Evolutionary conservation across 2,329 filamentous ascomycete species (phyloP).

Genomic region (Alternaria sp.): DNA sequence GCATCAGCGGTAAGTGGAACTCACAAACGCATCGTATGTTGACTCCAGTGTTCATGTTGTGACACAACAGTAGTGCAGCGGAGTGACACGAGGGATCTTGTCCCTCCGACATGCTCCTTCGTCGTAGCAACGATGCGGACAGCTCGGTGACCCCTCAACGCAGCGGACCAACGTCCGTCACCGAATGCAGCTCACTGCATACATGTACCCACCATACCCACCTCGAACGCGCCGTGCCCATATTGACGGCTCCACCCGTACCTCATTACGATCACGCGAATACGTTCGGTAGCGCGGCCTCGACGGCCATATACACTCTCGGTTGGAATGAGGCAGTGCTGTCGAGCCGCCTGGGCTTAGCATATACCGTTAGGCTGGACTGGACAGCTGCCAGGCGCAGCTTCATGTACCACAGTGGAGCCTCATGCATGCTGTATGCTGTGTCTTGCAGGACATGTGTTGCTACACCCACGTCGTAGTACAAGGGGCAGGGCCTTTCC

Average conservation of each 20-base stretch:
- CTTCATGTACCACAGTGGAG: neutral
- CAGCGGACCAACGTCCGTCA: slow-evolving; percentile 4
- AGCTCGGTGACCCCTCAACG: slow-evolving; percentile 1
- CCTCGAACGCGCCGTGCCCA: slow-evolving; percentile 2
- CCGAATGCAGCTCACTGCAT: slow-evolving; percentile 5
- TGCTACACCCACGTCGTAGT: neutral
- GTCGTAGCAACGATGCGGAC: slow-evolving; percentile 3
- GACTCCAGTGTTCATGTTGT: neutral
- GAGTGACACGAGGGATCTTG: neutral
- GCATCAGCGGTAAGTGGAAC: slow-evolving; percentile 10
- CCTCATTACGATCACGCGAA: slow-evolving; percentile 1
- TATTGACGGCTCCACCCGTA: slow-evolving; percentile 7
- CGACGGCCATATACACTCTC: neutral
- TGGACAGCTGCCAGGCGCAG: neutral
- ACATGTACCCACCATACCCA: slow-evolving; percentile 6
- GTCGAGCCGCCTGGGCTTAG: neutral
- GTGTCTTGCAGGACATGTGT: neutral
- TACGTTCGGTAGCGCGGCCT: neutral
- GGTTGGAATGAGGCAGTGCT: neutral
- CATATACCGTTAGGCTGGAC: neutral
- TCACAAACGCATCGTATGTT: neutral
- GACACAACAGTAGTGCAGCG: neutral
- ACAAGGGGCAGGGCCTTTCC: neutral
- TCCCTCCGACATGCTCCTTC: neutral
- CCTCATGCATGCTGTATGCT: neutral